Evolutionary conservation across 805 yeast genomes (phyloP).

Genomic region (Cyberlindnera americana): DNA sequence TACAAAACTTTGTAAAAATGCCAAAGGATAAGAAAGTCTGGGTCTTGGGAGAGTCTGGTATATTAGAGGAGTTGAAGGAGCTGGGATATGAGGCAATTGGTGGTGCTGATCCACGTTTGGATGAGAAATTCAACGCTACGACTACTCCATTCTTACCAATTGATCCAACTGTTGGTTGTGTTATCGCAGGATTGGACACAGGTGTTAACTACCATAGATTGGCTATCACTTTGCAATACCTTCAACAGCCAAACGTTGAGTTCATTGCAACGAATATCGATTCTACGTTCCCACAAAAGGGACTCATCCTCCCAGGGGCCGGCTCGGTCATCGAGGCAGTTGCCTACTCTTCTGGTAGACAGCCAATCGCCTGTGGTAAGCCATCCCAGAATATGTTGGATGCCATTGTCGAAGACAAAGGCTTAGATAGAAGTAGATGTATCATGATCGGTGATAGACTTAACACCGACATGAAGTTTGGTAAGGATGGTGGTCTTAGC

Average conservation of each 20-base stretch:
- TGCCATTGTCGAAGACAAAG: constrained; percentile 63
- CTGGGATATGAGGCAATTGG: constrained; percentile 78
- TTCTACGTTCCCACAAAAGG: constrained; percentile 90
- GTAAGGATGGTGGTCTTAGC: constrained; percentile 78
- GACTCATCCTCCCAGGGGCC: constrained; percentile 87
- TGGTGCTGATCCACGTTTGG: constrained; percentile 68
- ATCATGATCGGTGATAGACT: constrained; percentile 95
- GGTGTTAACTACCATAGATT: constrained; percentile 77
- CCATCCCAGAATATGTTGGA: constrained; percentile 90
- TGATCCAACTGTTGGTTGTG: constrained; percentile 80
- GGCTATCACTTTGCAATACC: constrained; percentile 77
- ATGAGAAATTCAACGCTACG: constrained; percentile 51
- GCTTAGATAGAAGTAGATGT: constrained; percentile 54
- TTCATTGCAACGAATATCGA: constrained; percentile 94
- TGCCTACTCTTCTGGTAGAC: constrained; percentile 70
- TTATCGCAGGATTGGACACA: constrained; percentile 81
- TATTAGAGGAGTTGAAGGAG: constrained; percentile 70
- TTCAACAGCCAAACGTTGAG: constrained; percentile 56
- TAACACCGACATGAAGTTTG: constrained; percentile 93
- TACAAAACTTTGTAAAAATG: constrained; percentile 69
- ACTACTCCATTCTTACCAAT: constrained; percentile 51
- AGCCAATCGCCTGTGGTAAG: constrained; percentile 90
- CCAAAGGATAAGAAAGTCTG: constrained; percentile 77
- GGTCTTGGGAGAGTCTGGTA: constrained; percentile 87
- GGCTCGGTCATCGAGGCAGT: constrained; percentile 85